Evolutionary conservation across 164 flowering plant genomes (phyloP).

Genomic region (Kingdonia uniflora): DNA sequence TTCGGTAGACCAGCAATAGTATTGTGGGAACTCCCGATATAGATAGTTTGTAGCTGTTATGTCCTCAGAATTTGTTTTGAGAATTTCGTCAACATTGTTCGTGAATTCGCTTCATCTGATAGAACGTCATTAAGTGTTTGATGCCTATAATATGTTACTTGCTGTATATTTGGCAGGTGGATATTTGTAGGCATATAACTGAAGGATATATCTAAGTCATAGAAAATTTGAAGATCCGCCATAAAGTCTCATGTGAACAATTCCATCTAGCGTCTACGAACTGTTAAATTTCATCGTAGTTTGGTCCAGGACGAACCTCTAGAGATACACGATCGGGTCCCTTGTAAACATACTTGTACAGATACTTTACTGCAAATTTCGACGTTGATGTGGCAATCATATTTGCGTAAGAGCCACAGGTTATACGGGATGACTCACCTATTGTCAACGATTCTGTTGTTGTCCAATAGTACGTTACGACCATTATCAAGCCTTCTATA

Average conservation of each 20-base stretch:
- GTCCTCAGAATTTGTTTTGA: too few species aligned
- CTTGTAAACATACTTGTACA: conserved; percentile 5
- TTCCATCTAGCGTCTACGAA: background rate
- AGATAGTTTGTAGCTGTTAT: too few species aligned
- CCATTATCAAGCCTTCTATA: background rate
- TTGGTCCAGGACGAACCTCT: background rate
- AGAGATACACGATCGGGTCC: background rate
- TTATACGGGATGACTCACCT: conserved; percentile 5
- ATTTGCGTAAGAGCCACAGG: background rate
- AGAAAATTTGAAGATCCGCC: background rate
- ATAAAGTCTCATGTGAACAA: conserved; percentile 1
- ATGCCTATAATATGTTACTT: too few species aligned
- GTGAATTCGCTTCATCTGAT: too few species aligned
- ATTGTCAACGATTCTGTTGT: background rate
- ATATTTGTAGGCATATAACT: too few species aligned
- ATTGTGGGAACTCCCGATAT: too few species aligned
- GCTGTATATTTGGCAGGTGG: too few species aligned
- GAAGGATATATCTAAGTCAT: background rate
- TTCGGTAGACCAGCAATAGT: too few species aligned
- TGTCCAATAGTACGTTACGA: background rate
- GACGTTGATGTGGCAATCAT: conserved; percentile 3
- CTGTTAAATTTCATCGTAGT: background rate
- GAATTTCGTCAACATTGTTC: too few species aligned
- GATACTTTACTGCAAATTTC: conserved; percentile 7
- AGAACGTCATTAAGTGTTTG: too few species aligned